These are phyloP conservation scores for Dothistroma pini DNA, from an alignment of 2,329 filamentous ascomycete species.

Conservation along the genomic window DNA sequence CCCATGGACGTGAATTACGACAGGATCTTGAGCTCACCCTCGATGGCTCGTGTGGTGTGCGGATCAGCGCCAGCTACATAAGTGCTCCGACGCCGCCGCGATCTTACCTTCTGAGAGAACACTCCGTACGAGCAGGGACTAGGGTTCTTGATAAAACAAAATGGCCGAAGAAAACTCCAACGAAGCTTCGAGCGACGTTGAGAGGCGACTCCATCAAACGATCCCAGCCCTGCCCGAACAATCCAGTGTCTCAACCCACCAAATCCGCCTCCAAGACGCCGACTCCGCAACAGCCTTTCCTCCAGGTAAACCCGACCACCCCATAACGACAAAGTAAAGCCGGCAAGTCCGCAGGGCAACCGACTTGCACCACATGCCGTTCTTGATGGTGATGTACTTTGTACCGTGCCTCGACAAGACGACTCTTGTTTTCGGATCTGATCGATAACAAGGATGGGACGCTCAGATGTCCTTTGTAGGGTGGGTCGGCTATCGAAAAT, in stretches of 20 bases:
- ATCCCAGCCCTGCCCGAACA: background rate
- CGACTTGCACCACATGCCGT: slow-evolving; percentile 13
- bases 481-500: too few relatives aligned
- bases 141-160: background rate
- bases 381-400: slow-evolving; percentile 36
- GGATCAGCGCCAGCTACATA: background rate
- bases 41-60: background rate
- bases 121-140: background rate
- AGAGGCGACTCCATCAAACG: background rate
- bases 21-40: background rate
- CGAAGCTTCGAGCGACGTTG: background rate
- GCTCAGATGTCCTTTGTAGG: too few relatives aligned
- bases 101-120: background rate
- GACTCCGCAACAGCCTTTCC: slow-evolving; percentile 10
- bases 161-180: too few relatives aligned
- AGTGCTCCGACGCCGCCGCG: too few relatives aligned
- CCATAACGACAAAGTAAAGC: slow-evolving; percentile 10
- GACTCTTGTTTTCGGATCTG: slow-evolving; percentile 4
- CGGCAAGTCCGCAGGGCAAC: slow-evolving; percentile 12
- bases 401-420: slow-evolving; percentile 49
- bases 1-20: background rate
- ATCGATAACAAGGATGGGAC: too few relatives aligned
- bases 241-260: slow-evolving; percentile 7
- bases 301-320: slow-evolving; percentile 6
- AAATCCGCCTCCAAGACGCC: slow-evolving; percentile 9